Percentiles rank a stretch among this genome's conserved stretches.
Conservation (phyloP, 2,329 filamentous ascomycete species). For the Calycina herbarum region DNA sequence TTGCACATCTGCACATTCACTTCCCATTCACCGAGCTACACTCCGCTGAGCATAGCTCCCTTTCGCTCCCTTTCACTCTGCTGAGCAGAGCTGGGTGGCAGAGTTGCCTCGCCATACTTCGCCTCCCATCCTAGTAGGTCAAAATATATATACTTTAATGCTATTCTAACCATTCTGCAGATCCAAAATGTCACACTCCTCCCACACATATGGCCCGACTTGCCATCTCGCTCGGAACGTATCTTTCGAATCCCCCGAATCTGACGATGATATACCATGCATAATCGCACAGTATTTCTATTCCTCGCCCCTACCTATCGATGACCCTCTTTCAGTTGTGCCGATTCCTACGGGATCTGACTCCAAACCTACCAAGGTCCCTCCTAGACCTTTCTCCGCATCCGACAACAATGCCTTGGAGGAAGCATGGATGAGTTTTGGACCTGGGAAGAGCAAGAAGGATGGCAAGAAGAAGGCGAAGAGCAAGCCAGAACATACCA, state of each 20-base stretch:
- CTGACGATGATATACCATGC: conserved; percentile 52
- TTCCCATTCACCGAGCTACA: not conserved
- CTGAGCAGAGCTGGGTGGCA: conserved; percentile 16
- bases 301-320: conserved; percentile 76
- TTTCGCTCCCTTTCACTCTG: conserved; percentile 14
- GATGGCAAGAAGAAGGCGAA: conserved; percentile 45
- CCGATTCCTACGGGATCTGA: conserved; percentile 53
- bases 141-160: not conserved
- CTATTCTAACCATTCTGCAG: conserved; percentile 15
- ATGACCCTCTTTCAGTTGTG: conserved; percentile 77
- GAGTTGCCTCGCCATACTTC: conserved; percentile 1
- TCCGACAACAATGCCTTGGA: conserved; percentile 81
- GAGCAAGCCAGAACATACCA: conserved; percentile 25
- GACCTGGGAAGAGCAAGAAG: conserved; percentile 48
- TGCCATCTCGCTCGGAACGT: conserved; percentile 33
- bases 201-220: conserved; percentile 36
- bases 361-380: conserved; percentile 53
- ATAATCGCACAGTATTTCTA: conserved; percentile 81
- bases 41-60: not conserved
- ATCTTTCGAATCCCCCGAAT: conserved; percentile 24
- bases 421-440: conserved; percentile 69
- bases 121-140: conserved; percentile 6
- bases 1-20: not conserved
- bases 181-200: conserved; percentile 31
- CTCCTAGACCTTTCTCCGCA: conserved; percentile 74